A percentile compares a stretch with the other conserved stretches of the same genome.
These are phyloP conservation scores for Sporormia fimetaria DNA, from an alignment of 495 filamentous ascomycete species.

Conservation along the genomic window DNA sequence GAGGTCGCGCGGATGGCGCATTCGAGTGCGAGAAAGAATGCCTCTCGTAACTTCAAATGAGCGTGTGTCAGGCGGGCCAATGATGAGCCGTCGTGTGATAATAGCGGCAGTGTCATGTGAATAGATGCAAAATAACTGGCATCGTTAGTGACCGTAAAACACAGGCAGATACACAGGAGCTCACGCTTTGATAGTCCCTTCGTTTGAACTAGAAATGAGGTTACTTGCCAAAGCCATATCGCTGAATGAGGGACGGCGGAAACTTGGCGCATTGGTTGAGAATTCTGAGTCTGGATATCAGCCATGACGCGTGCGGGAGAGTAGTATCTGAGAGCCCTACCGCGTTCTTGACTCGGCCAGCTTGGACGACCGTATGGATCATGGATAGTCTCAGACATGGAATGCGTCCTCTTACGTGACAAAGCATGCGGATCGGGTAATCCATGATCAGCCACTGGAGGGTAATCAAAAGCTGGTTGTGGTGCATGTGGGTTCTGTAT, in stretches of 20 bases:
- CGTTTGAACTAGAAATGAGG: conserved; percentile 18
- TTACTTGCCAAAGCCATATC: conserved; percentile 18
- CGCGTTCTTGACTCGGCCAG: conserved; percentile 17
- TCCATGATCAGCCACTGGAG: conserved; percentile 12
- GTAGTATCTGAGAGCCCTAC: conserved; percentile 33
- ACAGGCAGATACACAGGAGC: not conserved
- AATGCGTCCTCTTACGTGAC: conserved; percentile 46
- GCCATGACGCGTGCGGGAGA: conserved; percentile 21
- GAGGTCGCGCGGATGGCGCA: conserved; percentile 14
- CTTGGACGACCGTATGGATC: conserved; percentile 33
- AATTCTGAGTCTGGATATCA: conserved; percentile 25
- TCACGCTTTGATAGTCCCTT: conserved; percentile 22
- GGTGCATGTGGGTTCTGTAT: conserved; percentile 17
- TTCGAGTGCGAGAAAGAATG: conserved; percentile 20
- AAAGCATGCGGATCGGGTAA: conserved; percentile 26
- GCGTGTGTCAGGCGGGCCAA: conserved; percentile 16
- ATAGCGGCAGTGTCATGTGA: conserved; percentile 18
- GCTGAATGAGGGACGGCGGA: conserved; percentile 14
- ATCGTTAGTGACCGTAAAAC: not conserved
- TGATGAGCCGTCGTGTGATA: conserved; percentile 10
- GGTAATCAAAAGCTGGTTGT: conserved; percentile 14
- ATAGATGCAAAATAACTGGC: conserved; percentile 17
- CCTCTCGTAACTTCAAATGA: conserved; percentile 16
- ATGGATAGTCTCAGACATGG: conserved; percentile 44
- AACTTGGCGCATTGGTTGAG: conserved; percentile 37